Percentiles rank a stretch among this genome's conserved stretches.
phyloP scores from a whole-genome alignment of 2,329 filamentous ascomycete genomes.

The Hypoxylon sp. region DNA sequence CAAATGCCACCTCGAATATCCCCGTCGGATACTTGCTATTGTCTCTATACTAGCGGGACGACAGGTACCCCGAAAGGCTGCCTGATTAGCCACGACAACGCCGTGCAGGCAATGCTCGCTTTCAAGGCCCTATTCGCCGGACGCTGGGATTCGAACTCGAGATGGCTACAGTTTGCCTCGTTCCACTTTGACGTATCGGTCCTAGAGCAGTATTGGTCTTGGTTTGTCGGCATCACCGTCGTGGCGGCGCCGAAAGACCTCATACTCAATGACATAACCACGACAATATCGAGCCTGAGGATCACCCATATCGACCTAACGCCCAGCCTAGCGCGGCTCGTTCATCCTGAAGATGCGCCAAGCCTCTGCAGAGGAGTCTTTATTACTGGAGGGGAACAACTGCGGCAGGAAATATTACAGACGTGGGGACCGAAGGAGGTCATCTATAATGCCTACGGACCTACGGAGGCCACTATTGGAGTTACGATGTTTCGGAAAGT shows the following conservation, averaged over 20 bases:
- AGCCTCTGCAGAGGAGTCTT: constrained; percentile 86
- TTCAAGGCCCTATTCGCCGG: constrained; percentile 83
- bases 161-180: constrained; percentile 93
- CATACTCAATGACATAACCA: constrained; percentile 85
- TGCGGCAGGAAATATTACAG: constrained; percentile 91
- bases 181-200: constrained; percentile 97
- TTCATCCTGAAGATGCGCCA: constrained; percentile 85
- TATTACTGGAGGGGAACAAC: constrained; percentile 90
- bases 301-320: constrained; percentile 96
- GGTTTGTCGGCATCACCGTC: constrained; percentile 89
- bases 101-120: constrained; percentile 89
- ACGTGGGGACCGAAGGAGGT: constrained; percentile 84
- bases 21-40: constrained; percentile 78
- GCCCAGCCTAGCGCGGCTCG: constrained; percentile 84
- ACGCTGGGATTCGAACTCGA: constrained; percentile 80
- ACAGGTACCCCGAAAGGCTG: constrained; percentile 91
- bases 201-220: constrained; percentile 95
- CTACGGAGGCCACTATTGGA: constrained; percentile 93
- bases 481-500: constrained; percentile 92
- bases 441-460: constrained; percentile 94
- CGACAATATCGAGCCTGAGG: constrained; percentile 76
- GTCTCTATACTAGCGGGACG: constrained; percentile 89
- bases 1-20: constrained; percentile 54
- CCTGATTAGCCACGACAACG: constrained; percentile 88
- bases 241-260: constrained; percentile 86